Evolutionary conservation across 192 early-diverging fungal species (phyloP), one percentile per base, ranked within the genome.

Genomic region (Rhizoclosmatium globosum): DNA sequence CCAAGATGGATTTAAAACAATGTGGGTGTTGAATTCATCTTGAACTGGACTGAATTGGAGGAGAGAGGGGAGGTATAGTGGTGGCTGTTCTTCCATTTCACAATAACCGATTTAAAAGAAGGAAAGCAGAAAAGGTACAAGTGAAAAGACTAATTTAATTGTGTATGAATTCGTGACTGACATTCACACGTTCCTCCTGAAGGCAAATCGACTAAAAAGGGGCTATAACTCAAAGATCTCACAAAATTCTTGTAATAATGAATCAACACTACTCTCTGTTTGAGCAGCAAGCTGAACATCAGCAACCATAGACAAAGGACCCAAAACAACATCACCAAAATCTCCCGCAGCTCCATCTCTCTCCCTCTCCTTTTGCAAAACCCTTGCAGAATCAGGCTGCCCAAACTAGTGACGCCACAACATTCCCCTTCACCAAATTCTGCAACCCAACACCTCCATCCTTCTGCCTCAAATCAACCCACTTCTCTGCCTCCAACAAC

Each of bases 231-330:
- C 57, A 45, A 74, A 74, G 44, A 57, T 74, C 58, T 74, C 73
- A 19, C 23, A 21, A 46, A 74, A 74, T n/a, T 64, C 73, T 62
- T 74, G 73, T 21, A 62, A 74, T 11, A 74, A n/a, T 4, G 58
- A 74, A n/a, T 13, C 21, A 7, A 4, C 38, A 64, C 58, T 59
- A 64, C 73, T 74, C 44, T 74, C 73, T 13, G 6, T 9, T 13
- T 7, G 6, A 1, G 73, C 73, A 31, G 41, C 17, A 4, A 38
- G 23, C 23, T 64, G 6, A 2, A 74, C 73, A n/a, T 15, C 19
- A 19, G 73, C 19, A 64, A 74, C 61, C 41, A 74, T 21, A 4
- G 38, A 9, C 39, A 7, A 6, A 39, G 73, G 73, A 13, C 73
- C 73, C 2, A 59, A 74, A 60, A 74, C 73, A 23, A 74, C 60